Evolutionary conservation across 176 grass and related monocot genomes (phyloP).

Genomic region (Phyllostachys edulis): DNA sequence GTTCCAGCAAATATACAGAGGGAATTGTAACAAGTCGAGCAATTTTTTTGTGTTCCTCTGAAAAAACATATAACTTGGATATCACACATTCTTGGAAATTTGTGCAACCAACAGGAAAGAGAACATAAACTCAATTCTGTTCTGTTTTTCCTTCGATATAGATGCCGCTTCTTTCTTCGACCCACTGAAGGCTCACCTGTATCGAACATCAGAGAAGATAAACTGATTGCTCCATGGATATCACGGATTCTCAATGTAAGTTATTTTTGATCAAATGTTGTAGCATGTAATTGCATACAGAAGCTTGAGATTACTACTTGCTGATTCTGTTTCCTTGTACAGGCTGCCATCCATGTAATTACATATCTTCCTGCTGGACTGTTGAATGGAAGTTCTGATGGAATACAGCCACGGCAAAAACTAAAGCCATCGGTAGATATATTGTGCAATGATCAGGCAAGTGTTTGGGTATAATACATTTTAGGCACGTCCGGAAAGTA

Average conservation of each 20-base stretch:
- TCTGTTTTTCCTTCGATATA: conserved; percentile 40
- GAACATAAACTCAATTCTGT: not conserved
- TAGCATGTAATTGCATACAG: too few relatives aligned
- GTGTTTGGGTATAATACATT: not conserved
- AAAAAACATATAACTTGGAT: not conserved
- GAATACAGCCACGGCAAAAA: conserved; percentile 46
- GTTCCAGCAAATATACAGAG: not conserved
- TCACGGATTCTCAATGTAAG: conserved; percentile 76
- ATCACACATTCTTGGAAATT: not conserved
- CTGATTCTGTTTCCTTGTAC: not conserved
- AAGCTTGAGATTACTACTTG: too few relatives aligned
- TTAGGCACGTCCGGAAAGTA: not conserved
- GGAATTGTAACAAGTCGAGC: not conserved
- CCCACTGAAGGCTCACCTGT: conserved; percentile 69
- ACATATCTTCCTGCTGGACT: not conserved
- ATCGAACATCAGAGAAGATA: conserved; percentile 56
- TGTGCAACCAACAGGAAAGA: not conserved
- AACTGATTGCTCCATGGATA: conserved; percentile 71
- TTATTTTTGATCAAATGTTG: not conserved
- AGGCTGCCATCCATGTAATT: not conserved
- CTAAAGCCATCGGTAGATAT: conserved; percentile 45
- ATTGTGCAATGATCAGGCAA: conserved; percentile 55
- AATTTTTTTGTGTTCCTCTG: too few relatives aligned
- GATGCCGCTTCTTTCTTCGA: conserved; percentile 75
- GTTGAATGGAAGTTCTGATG: not conserved